phyloP scores from a whole-genome alignment of 164 flowering plant species.

The Stephania japonica region DNA sequence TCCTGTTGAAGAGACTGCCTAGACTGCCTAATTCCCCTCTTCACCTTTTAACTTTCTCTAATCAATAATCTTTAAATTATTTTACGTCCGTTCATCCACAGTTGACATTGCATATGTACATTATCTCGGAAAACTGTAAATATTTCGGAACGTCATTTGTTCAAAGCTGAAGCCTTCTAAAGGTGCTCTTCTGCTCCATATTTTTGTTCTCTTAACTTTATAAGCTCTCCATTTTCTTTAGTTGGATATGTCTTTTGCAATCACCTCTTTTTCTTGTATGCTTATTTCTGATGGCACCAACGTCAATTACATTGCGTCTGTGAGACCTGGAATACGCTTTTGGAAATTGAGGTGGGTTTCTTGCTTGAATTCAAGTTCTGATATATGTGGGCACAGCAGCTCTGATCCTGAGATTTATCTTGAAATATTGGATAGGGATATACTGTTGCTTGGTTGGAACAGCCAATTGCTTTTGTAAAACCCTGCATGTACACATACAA shows the following conservation, averaged over 20 bases:
- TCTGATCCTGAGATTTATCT: neutral
- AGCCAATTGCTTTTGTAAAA: too few species aligned
- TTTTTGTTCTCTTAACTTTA: neutral
- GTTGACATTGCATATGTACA: neutral
- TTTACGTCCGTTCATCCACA: neutral
- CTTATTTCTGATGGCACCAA: neutral
- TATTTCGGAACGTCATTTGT: neutral
- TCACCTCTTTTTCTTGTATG: neutral
- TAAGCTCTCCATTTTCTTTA: neutral
- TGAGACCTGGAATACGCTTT: neutral
- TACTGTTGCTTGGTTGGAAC: too few species aligned
- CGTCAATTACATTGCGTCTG: neutral
- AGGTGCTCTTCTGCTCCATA: neutral
- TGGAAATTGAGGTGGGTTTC: neutral
- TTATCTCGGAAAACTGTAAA: conserved; percentile 8
- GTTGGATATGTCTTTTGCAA: neutral
- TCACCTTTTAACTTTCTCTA: neutral
- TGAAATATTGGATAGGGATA: neutral
- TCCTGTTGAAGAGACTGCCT: neutral
- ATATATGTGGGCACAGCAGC: neutral
- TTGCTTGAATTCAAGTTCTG: neutral
- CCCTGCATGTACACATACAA: too few species aligned
- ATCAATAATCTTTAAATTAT: neutral
- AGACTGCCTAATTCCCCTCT: too few species aligned
- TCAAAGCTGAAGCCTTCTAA: neutral